Evolutionary conservation across 805 yeast genomes (phyloP).

Genomic region (Clavispora vitiphila): DNA sequence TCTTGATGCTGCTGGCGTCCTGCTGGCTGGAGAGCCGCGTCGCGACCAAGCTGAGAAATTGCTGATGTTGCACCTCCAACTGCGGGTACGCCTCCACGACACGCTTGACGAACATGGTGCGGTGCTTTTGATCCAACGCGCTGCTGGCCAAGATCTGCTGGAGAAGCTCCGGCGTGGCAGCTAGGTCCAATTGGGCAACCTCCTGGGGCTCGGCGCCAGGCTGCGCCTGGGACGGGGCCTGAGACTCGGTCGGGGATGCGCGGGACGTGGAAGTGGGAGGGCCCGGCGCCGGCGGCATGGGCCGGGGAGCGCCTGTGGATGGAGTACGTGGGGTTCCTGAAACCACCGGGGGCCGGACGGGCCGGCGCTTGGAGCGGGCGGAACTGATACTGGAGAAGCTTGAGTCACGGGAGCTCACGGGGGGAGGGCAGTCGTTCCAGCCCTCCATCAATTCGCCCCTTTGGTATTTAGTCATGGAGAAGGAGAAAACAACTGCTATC

Average conservation of each 20-base stretch:
- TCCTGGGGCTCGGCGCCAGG: no score
- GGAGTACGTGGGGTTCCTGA: neutral
- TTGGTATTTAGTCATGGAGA: slow-evolving; percentile 28
- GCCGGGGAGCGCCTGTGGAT: neutral
- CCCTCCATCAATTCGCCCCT: slow-evolving; percentile 41
- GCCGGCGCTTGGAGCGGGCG: slow-evolving; percentile 2
- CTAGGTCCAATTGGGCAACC: neutral
- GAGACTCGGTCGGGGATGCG: no score
- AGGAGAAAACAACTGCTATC: neutral
- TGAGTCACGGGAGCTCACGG: slow-evolving; percentile 11
- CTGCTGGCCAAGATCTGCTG: slow-evolving; percentile 3
- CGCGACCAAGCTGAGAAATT: slow-evolving; percentile 9
- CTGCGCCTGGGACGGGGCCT: no score
- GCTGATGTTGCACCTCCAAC: slow-evolving; percentile 8
- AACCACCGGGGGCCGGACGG: neutral
- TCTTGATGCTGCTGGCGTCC: slow-evolving; percentile 23
- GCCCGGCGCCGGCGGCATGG: neutral
- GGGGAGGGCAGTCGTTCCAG: slow-evolving; percentile 60
- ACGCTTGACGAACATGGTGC: slow-evolving; percentile 6
- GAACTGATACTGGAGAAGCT: slow-evolving; percentile 1
- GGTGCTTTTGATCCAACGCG: slow-evolving; percentile 5
- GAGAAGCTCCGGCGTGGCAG: slow-evolving; percentile 3
- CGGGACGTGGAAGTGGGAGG: neutral
- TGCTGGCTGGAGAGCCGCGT: slow-evolving; percentile 5
- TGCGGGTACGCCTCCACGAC: slow-evolving; percentile 8